phyloP scores from a whole-genome alignment of 2,329 filamentous ascomycete genomes.

The Chaetothyriales sp. region DNA sequence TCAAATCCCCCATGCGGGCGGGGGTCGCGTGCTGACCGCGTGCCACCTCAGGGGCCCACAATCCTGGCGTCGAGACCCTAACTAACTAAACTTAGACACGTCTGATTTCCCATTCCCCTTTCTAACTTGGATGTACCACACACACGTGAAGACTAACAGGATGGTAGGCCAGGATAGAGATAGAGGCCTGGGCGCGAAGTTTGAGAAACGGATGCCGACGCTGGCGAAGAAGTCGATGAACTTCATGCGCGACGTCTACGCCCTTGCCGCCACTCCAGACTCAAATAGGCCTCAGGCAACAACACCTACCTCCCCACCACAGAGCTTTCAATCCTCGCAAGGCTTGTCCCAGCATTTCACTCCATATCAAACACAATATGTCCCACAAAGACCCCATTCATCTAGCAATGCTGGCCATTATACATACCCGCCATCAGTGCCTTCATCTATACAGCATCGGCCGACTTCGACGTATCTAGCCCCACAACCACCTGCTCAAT shows the following conservation, averaged over 20 bases:
- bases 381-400: neutral
- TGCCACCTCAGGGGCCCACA: no score
- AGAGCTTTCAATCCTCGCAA: neutral
- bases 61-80: no score
- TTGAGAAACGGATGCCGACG: conserved; percentile 5
- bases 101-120: no score
- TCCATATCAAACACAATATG: neutral
- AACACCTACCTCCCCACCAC: neutral
- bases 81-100: no score
- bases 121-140: no score
- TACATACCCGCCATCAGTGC: neutral
- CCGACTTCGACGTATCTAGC: neutral
- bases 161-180: neutral
- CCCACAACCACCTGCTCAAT: neutral
- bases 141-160: neutral
- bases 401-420: neutral
- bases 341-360: no score
- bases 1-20: no score
- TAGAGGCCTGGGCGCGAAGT: neutral
- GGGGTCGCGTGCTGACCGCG: no score
- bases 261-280: neutral
- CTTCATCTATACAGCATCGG: neutral
- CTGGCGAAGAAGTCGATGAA: conserved; percentile 12
- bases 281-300: neutral
- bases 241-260: conserved; percentile 10